These are phyloP conservation scores for Myxozyma mucilagina DNA, from an alignment of 805 yeast genomes.

Conservation along the genomic window DNA sequence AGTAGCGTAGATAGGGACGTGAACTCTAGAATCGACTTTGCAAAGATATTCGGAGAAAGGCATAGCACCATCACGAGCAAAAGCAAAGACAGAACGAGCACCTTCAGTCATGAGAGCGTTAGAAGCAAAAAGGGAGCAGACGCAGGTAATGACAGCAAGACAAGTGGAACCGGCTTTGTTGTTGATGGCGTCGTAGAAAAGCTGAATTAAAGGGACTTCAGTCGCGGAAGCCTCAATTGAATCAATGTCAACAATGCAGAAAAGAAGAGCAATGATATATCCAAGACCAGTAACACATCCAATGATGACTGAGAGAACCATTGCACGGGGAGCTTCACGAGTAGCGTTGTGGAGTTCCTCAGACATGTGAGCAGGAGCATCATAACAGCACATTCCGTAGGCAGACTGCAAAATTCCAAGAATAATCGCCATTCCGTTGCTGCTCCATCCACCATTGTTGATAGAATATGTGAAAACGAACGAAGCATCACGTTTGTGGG, in stretches of 20 bases:
- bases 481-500: conserved; percentile 23
- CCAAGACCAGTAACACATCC: conserved; percentile 39
- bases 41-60: conserved; percentile 56
- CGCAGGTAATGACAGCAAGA: conserved; percentile 19
- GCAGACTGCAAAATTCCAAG: conserved; percentile 28
- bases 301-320: conserved; percentile 52
- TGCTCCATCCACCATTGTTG: conserved; percentile 22
- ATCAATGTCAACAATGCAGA: conserved; percentile 39
- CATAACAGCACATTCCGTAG: conserved; percentile 68
- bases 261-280: conserved; percentile 38
- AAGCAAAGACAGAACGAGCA: conserved; percentile 65
- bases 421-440: conserved; percentile 27
- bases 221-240: conserved; percentile 31
- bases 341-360: conserved; percentile 70
- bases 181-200: conserved; percentile 32
- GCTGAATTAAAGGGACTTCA: conserved; percentile 35
- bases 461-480: conserved; percentile 24
- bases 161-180: conserved; percentile 33
- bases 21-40: conserved; percentile 51
- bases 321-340: conserved; percentile 66
- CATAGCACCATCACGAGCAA: conserved; percentile 67
- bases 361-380: conserved; percentile 72
- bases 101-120: conserved; percentile 41
- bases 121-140: conserved; percentile 29
- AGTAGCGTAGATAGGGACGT: conserved; percentile 63